These are phyloP conservation scores for Vanrija pseudolonga DNA, from an alignment of 1,284 basidiomycete genomes.

Conservation along the genomic window DNA sequence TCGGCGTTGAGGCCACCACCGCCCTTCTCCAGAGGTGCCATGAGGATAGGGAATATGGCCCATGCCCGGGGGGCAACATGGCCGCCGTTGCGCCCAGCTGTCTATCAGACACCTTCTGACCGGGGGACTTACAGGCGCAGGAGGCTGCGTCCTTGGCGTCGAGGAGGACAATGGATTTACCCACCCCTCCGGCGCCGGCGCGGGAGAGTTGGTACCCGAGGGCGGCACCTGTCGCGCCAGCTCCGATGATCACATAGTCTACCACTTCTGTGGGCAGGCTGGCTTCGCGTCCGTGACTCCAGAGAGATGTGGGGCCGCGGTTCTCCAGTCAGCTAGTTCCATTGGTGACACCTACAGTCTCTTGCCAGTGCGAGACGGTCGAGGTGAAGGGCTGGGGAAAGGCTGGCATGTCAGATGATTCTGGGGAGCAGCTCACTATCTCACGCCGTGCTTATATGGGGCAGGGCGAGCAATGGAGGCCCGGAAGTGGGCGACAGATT, in stretches of 20 bases:
- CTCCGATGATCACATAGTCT: slow-evolving; percentile 29
- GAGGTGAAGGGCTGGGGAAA: slow-evolving; percentile 32
- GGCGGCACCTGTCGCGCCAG: slow-evolving; percentile 20
- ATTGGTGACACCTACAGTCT: slow-evolving; percentile 18
- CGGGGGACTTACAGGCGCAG: slow-evolving; percentile 39
- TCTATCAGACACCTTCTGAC: neutral
- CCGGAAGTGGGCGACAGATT: too few relatives aligned
- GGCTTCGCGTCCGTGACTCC: slow-evolving; percentile 21
- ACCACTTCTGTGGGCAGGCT: slow-evolving; percentile 16
- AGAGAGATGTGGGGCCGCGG: slow-evolving; percentile 21
- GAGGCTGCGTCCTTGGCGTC: slow-evolving; percentile 42
- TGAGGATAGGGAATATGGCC: slow-evolving; percentile 14
- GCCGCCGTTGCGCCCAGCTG: slow-evolving; percentile 43
- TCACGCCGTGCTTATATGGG: too few relatives aligned
- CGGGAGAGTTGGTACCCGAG: slow-evolving; percentile 36
- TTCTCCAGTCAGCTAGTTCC: slow-evolving; percentile 2
- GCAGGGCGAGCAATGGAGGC: too few relatives aligned
- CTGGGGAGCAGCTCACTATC: too few relatives aligned
- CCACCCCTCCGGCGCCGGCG: slow-evolving; percentile 15
- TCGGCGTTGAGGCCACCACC: slow-evolving; percentile 45
- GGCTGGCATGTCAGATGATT: slow-evolving; percentile 19
- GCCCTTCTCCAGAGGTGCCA: slow-evolving; percentile 25
- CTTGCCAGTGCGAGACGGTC: slow-evolving; percentile 37
- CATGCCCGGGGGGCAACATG: slow-evolving; percentile 35
- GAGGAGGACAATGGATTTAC: slow-evolving; percentile 28